phyloP scores from a whole-genome alignment of 805 yeast species.

The Metschnikowia cubensis region DNA sequence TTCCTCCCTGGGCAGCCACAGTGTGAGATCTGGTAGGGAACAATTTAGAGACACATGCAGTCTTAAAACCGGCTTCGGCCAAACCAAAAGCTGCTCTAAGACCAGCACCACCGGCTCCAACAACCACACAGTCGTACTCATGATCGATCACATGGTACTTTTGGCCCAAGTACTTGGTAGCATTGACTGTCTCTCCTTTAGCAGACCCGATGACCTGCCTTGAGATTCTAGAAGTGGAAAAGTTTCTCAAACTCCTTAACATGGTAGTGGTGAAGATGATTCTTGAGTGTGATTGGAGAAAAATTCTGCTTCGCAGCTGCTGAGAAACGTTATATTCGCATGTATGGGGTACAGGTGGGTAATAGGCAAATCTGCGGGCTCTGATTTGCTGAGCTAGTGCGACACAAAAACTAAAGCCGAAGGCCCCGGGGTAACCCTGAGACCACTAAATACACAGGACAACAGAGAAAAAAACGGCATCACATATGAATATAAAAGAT shows the following conservation, averaged over 20 bases:
- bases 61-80: slow-evolving; percentile 94
- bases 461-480: not conserved
- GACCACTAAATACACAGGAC: not conserved
- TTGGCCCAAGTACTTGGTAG: slow-evolving; percentile 44
- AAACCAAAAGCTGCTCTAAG: slow-evolving; percentile 97
- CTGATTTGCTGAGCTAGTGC: slow-evolving; percentile 16
- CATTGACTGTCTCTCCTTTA: slow-evolving; percentile 37
- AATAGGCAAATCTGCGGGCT: slow-evolving; percentile 17
- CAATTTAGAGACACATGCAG: slow-evolving; percentile 94
- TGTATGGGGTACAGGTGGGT: slow-evolving; percentile 18
- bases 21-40: slow-evolving; percentile 99
- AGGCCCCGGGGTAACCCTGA: slow-evolving; percentile 7
- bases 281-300: slow-evolving; percentile 2
- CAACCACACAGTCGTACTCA: slow-evolving; percentile 96
- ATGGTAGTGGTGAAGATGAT: slow-evolving; percentile 8
- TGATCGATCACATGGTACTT: slow-evolving; percentile 94
- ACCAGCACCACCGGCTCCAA: slow-evolving; percentile 99
- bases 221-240: slow-evolving; percentile 27
- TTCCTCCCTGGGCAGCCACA: slow-evolving; percentile 99
- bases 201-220: slow-evolving; percentile 36
- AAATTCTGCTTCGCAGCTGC: slow-evolving; percentile 6
- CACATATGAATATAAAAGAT: not conserved
- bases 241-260: slow-evolving; percentile 22
- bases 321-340: slow-evolving; percentile 1
- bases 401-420: slow-evolving; percentile 6